Base-by-base conservation (phyloP, 441 rosid genomes). In the Brassica hybrid region DNA sequence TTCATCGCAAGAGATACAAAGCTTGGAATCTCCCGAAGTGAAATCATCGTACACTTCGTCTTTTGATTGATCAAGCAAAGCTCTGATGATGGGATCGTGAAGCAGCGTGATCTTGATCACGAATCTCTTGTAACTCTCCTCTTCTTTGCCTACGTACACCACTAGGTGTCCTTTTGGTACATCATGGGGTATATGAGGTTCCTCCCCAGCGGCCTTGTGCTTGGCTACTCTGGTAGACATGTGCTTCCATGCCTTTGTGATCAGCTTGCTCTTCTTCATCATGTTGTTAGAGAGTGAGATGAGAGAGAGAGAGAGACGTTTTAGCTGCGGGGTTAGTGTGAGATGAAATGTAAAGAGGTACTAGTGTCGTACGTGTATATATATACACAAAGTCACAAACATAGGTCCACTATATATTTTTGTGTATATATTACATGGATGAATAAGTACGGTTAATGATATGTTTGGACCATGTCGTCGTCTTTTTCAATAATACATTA, bases 111-210 rank as follows among this genome's bases (percentile, higher is more conserved):
- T 70, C 79, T 79, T 79, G 25, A 79, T 79, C n/a, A 79, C 82
- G 7, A 79, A 79, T 14, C 82, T 79, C 64, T 79, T 79, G 50
- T 70, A 79, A 57, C 60, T 19, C 2, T 45, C 76, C 21, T 79
- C 79, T 21, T 79, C n/a, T n/a, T n/a, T n/a, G n/a, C n/a, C n/a
- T n/a, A n/a, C n/a, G n/a, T n/a, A n/a, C n/a, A n/a, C n/a, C 74
- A 79, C 82, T 6, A 79, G 12, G 36, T 79, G 82, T 34, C 82
- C 82, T 58, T 79, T 79, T 70, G 82, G 82, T 57, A 79, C 82
- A 4, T 79, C 82, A 19, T 65, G 63, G 14, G 82, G 82, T 69
- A 79, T 75, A 9, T 69, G 63, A 41, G 54, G 34, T 18, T 68
- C 57, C 43, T 71, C 74, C 2, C 13, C 73, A 43, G 73, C 68